Conservation (phyloP, 148 eudicot genomes). For the Amaranthus hypochondriacus region DNA sequence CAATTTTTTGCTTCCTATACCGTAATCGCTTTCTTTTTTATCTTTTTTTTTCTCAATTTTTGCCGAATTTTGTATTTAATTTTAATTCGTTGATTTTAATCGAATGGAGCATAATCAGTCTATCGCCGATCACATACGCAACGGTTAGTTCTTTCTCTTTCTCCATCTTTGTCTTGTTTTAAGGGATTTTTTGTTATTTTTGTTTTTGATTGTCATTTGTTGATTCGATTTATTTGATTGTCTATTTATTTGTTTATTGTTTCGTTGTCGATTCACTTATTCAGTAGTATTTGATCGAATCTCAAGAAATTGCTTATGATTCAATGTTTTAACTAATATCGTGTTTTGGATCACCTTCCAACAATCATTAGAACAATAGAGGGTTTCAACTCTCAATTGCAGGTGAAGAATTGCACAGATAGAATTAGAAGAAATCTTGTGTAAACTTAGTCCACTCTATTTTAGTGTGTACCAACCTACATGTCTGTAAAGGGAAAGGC, state of each 20-base stretch:
- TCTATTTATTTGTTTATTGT: not conserved
- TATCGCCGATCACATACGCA: constrained; percentile 17
- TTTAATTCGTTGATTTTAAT: not conserved
- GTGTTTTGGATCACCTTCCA: not conserved
- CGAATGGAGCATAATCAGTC: constrained; percentile 22
- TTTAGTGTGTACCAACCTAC: too few species aligned
- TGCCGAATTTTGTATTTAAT: not conserved
- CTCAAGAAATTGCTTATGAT: not conserved
- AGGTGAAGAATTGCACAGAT: too few species aligned
- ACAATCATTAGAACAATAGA: too few species aligned
- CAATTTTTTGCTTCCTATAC: constrained; percentile 33
- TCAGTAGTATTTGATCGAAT: not conserved
- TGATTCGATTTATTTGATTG: not conserved
- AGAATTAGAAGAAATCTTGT: too few species aligned
- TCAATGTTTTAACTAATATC: not conserved
- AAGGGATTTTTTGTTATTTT: not conserved
- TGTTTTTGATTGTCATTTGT: not conserved
- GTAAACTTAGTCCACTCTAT: too few species aligned
- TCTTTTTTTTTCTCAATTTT: not conserved
- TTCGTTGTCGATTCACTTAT: not conserved
- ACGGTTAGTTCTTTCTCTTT: constrained; percentile 15
- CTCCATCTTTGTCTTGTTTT: not conserved
- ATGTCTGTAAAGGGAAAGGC: too few species aligned
- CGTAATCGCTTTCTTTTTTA: constrained; percentile 1
- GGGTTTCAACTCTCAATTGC: too few species aligned